Conservation (phyloP, 805 yeast species). For the Candida oleophila region DNA sequence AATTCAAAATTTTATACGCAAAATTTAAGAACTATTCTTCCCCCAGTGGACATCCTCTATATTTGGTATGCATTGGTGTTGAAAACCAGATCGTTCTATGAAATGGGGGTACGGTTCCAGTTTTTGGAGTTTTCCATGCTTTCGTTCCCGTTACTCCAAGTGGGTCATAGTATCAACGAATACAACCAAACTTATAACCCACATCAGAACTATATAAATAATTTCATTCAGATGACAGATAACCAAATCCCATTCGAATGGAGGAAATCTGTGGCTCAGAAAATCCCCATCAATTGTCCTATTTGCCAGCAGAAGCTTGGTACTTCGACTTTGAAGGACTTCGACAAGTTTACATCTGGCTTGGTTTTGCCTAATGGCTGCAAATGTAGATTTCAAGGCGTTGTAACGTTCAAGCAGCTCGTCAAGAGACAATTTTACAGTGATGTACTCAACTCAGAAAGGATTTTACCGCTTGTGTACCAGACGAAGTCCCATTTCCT, state of each 20-base stretch:
- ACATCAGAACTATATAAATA: not conserved
- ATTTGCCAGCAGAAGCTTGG: conserved; percentile 2
- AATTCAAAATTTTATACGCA: conserved; percentile 2
- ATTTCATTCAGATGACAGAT: not conserved
- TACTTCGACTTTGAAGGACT: not conserved
- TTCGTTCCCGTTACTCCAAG: conserved; percentile 4
- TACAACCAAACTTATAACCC: not conserved
- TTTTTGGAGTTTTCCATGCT: conserved; percentile 5
- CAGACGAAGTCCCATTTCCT: conserved; percentile 1
- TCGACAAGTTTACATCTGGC: not conserved
- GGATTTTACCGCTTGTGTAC: conserved; percentile 1
- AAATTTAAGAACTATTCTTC: not conserved
- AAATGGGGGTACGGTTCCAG: conserved; percentile 3
- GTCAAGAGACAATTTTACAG: conserved; percentile 1
- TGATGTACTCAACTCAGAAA: not conserved
- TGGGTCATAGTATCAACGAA: not conserved
- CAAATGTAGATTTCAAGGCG: conserved; percentile 5
- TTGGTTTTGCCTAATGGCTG: not conserved
- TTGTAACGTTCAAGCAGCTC: not conserved
- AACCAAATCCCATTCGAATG: conserved; percentile 2
- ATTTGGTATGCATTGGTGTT: conserved; percentile 4
- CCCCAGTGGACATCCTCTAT: conserved; percentile 5
- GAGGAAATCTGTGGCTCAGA: not conserved
- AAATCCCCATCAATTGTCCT: conserved; percentile 3
- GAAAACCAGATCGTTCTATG: conserved; percentile 1